Evolutionary conservation across 2,329 filamentous ascomycete genomes (phyloP), one percentile per base, ranked within the genome.

Genomic region (Aspergillus melleus): DNA sequence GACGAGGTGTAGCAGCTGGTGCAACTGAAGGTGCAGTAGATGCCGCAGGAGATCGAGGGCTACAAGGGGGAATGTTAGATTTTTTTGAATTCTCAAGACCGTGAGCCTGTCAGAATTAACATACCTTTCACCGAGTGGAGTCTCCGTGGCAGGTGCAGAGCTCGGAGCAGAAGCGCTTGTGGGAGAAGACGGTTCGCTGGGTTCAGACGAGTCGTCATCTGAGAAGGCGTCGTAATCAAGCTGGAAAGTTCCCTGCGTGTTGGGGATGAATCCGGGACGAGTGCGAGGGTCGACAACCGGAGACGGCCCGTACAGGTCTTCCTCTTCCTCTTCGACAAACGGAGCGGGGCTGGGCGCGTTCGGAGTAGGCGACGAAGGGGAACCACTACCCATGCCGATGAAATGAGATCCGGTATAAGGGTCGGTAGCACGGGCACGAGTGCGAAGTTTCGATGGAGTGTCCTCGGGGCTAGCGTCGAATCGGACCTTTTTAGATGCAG

Each of bases 381-480:
- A 62, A 30, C 58, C 61, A 24, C 49, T 54, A 26, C 64, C 64
- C 57, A 67, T 64, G 6, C 64, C 66, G 36, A 69, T 39, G 54
- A 71, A 68, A 44, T 71, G 64, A 10, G 42, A 54, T 44, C 64
- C 67, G 14, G 12, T 39, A 39, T 70, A 70, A 24, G 68, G 67
- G 49, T 70, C 68, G 29, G 69, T 70, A 16, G 66, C 64, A 42
- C 66, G 62, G 36, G 62, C 62, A 59, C 57, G 59, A 26, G 49
- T 11, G 22, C 70, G 67, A 58, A 66, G 61, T 58, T 73, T 74
- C 4, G 72, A 74, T 54, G 72, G 72, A 32, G 70, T 72, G 54
- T 74, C 65, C 57, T 73, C 66, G 12, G 72, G 72, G 55, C 72
- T 74, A 14, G 70, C 65, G 61, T 72, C 72, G 54, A 74, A 74